phyloP scores from a whole-genome alignment of 306 rosid genomes.

The Lathyrus oleraceus region DNA sequence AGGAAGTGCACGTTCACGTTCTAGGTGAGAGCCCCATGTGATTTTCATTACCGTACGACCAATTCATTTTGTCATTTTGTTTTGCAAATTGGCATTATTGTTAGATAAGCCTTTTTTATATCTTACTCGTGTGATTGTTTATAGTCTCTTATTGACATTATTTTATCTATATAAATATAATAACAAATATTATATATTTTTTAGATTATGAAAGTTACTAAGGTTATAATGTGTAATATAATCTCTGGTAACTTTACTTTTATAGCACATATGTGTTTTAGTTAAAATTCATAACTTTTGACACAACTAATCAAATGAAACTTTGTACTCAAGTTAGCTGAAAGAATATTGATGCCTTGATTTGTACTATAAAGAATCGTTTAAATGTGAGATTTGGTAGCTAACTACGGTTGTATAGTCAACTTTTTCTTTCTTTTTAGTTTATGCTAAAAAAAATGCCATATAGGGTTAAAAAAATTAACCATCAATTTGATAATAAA shows the following conservation, averaged over 20 bases:
- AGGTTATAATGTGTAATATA: too few relatives aligned
- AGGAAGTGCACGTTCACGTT: constrained; percentile 55
- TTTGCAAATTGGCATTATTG: constrained; percentile 34
- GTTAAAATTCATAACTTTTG: neutral
- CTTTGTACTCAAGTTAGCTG: neutral
- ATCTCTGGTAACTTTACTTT: too few relatives aligned
- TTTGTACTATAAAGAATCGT: neutral
- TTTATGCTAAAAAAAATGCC: too few relatives aligned
- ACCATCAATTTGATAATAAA: too few relatives aligned
- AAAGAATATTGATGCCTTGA: neutral
- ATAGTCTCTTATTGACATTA: neutral
- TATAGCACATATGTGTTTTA: neutral
- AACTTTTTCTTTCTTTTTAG: too few relatives aligned
- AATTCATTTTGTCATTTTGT: constrained; percentile 42
- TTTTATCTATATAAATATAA: neutral
- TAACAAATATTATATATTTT: neutral
- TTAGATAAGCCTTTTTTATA: constrained; percentile 7
- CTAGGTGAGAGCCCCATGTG: constrained; percentile 65
- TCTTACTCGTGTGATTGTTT: constrained; percentile 52
- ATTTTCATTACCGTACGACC: constrained; percentile 54
- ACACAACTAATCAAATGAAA: neutral
- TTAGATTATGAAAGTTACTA: too few relatives aligned
- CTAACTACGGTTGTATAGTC: too few relatives aligned
- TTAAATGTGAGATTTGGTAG: too few relatives aligned
- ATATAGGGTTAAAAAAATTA: too few relatives aligned